These are phyloP conservation scores for Fraxinus anomala DNA, from an alignment of 257 asterid species.

Conservation along the genomic window DNA sequence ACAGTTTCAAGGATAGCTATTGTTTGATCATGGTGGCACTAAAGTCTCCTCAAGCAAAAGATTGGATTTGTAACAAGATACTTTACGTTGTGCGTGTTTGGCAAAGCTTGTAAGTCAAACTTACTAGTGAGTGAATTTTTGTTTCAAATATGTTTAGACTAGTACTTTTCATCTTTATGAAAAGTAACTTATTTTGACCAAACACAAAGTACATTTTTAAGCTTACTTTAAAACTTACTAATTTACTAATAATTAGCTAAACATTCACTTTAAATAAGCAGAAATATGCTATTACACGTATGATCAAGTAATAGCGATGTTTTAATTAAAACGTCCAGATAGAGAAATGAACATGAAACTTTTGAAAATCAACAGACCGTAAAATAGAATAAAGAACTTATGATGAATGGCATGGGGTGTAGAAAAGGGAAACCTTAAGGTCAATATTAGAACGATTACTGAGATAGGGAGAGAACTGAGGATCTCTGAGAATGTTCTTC, in stretches of 20 bases:
- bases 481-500: constrained; percentile 53
- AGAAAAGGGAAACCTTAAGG: constrained; percentile 48
- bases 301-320: background rate
- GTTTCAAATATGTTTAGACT: background rate
- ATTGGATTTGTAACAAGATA: background rate
- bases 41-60: background rate
- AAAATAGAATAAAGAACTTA: background rate
- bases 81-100: background rate
- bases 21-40: background rate
- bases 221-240: background rate
- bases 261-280: background rate
- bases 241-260: background rate
- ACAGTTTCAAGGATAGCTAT: background rate
- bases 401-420: background rate
- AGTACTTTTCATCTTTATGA: background rate
- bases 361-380: background rate
- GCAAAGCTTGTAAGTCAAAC: background rate
- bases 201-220: background rate
- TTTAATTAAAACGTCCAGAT: background rate
- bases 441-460: constrained; percentile 60
- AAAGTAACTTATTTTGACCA: background rate
- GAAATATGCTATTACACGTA: background rate
- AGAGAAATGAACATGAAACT: background rate
- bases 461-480: constrained; percentile 38
- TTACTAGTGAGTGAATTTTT: background rate